Evolutionary conservation across 176 grass and related monocot species (phyloP), one percentile per base, ranked within the genome.

Genomic region (Luzula sylvatica): DNA sequence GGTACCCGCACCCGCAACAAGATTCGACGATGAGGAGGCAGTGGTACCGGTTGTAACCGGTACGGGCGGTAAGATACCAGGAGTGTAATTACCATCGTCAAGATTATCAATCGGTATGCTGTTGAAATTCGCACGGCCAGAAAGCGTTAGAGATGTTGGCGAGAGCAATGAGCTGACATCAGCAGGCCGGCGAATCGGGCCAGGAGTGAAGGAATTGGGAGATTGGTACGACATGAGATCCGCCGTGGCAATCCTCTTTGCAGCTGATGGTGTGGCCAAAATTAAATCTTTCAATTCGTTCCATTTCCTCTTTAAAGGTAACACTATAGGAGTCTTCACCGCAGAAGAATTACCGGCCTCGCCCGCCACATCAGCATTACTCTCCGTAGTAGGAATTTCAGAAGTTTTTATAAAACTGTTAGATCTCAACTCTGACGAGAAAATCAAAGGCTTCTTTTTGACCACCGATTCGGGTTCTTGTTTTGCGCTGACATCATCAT

Each of bases 241-340:
- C 11, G 30, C 25, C 48, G 57, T 68, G 71, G 75, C 65, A 45
- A 72, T 15, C 9, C 75, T 78, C 55, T 90, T 98, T 26, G 56
- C 51, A 56, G 60, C 38, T 54, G 78, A 52, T 28, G 60, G 60
- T 3, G 60, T 50, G 26, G 55, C 50, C 55, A 59, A 82, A 69
- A 35, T 68, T 26, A 53, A 51, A 35, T 35, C 7, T 7, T 98
- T 81, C 38, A 72, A 82, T 44, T 98, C 92, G 24, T 56, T 74
- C 23, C 76, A 48, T 46, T 90, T 98, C 64, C 92, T 77, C 67
- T 98, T 98, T 44, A 90, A 55, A 52, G 92, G 92, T 50, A 98
- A 52, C 8, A 42, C 69, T 35, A 87, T 67, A 70, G 92, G 81
- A n/a, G 85, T 74, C 71, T 71, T 90, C 54, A 57, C 20, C 3